phyloP scores from a whole-genome alignment of 768 basidiomycete genomes.

The Agrocybe praecox region DNA sequence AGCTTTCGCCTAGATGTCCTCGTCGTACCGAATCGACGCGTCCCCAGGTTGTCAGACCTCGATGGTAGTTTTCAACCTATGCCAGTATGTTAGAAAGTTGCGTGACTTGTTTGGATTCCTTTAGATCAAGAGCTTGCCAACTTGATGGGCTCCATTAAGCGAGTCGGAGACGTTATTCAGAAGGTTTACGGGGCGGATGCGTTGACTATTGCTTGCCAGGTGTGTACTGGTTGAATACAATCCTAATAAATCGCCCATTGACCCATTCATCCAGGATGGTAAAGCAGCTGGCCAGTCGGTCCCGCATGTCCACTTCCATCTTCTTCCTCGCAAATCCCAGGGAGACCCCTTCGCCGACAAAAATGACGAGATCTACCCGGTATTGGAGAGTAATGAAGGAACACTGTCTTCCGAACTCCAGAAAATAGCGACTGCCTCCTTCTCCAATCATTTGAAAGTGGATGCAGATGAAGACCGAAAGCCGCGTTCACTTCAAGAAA shows the following conservation, averaged over 20 bases:
- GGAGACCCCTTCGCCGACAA: slow-evolving; percentile 66
- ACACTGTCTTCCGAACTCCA: slow-evolving; percentile 44
- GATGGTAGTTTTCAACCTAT: slow-evolving; percentile 33
- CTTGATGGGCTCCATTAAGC: slow-evolving; percentile 79
- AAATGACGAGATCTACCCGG: slow-evolving; percentile 81
- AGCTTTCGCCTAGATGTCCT: slow-evolving; percentile 52
- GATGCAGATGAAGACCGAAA: slow-evolving; percentile 71
- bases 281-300: slow-evolving; percentile 77
- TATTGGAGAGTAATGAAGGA: slow-evolving; percentile 67
- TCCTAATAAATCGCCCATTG: neutral
- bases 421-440: slow-evolving; percentile 19
- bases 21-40: slow-evolving; percentile 57
- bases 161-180: slow-evolving; percentile 80
- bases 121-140: slow-evolving; percentile 71
- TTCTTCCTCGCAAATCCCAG: slow-evolving; percentile 77
- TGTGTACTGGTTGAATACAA: slow-evolving; percentile 23
- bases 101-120: slow-evolving; percentile 6
- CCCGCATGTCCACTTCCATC: slow-evolving; percentile 97
- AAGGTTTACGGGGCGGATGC: slow-evolving; percentile 80
- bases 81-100: neutral
- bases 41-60: slow-evolving; percentile 59
- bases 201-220: slow-evolving; percentile 91
- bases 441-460: slow-evolving; percentile 46
- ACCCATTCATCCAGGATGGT: slow-evolving; percentile 65
- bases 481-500: slow-evolving; percentile 70